Evolutionary conservation across 495 filamentous ascomycete species (phyloP).

Genomic region (Aspergillus nanangensis): DNA sequence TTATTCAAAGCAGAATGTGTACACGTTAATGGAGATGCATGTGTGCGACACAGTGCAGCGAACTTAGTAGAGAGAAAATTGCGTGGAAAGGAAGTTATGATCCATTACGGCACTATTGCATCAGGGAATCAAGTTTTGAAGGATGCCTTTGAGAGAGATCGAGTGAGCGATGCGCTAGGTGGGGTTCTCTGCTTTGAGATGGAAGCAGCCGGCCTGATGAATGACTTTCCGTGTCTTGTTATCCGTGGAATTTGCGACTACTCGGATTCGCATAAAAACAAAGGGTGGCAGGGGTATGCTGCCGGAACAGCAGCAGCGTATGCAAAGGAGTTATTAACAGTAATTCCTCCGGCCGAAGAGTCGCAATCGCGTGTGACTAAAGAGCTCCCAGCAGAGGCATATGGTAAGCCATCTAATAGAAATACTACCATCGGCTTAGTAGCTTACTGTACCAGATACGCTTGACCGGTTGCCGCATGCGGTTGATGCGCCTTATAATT

Average conservation of each 20-base stretch:
- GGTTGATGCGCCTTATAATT: neutral
- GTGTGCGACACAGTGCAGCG: neutral
- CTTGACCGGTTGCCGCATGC: slow-evolving; percentile 6
- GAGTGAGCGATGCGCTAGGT: slow-evolving; percentile 10
- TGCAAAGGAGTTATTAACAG: slow-evolving; percentile 4
- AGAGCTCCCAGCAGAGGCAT: too few relatives aligned
- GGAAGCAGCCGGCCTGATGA: slow-evolving; percentile 41
- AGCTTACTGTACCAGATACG: too few relatives aligned
- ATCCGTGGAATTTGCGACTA: slow-evolving; percentile 41
- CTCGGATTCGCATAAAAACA: slow-evolving; percentile 38
- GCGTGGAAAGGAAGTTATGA: neutral
- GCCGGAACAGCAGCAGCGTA: slow-evolving; percentile 32
- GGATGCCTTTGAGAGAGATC: slow-evolving; percentile 14
- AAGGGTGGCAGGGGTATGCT: slow-evolving; percentile 35
- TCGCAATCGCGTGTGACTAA: too few relatives aligned
- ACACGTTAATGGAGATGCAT: neutral
- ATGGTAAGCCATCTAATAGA: too few relatives aligned
- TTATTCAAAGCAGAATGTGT: neutral
- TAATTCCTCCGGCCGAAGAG: too few relatives aligned
- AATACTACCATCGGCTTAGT: too few relatives aligned
- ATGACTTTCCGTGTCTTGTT: slow-evolving; percentile 32
- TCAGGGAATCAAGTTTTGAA: slow-evolving; percentile 24
- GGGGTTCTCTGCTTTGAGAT: slow-evolving; percentile 34
- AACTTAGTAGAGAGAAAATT: neutral
- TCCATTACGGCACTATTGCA: slow-evolving; percentile 26